Evolutionary conservation across 2,329 filamentous ascomycete species (phyloP).

Genomic region (Diaporthe sp.): DNA sequence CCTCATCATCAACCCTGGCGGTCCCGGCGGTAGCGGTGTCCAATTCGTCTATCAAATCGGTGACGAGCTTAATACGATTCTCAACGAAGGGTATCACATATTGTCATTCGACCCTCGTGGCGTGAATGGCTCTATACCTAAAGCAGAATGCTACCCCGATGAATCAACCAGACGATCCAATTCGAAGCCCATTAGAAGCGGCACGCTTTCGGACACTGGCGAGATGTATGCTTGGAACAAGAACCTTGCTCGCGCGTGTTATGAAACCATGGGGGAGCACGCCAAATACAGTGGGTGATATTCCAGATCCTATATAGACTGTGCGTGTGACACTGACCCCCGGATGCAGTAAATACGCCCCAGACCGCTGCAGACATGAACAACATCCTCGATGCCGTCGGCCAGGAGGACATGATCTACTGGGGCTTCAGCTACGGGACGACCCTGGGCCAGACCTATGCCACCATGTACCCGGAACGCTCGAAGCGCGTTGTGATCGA

Average conservation of each 20-base stretch:
- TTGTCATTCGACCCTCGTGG: constrained; percentile 60
- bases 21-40: constrained; percentile 56
- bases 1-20: constrained; percentile 58
- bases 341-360: constrained; percentile 10
- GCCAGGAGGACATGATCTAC: constrained; percentile 49
- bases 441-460: constrained; percentile 52
- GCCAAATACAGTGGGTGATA: constrained; percentile 57
- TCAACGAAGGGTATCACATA: constrained; percentile 56
- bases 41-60: constrained; percentile 48
- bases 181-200: constrained; percentile 36
- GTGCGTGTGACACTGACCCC: constrained; percentile 38
- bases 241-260: constrained; percentile 52
- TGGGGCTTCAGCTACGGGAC: constrained; percentile 61
- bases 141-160: constrained; percentile 53
- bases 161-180: constrained; percentile 43
- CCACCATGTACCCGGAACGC: constrained; percentile 51
- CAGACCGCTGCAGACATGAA: constrained; percentile 26
- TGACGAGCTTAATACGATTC: constrained; percentile 46
- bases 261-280: constrained; percentile 55
- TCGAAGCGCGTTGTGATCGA: constrained; percentile 52
- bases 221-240: constrained; percentile 53
- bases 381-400: constrained; percentile 27
- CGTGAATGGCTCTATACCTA: constrained; percentile 48
- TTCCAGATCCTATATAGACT: constrained; percentile 55
- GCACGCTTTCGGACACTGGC: constrained; percentile 46